Base-by-base conservation (phyloP, 148 eudicot genomes). In the Polygonum maritimum region DNA sequence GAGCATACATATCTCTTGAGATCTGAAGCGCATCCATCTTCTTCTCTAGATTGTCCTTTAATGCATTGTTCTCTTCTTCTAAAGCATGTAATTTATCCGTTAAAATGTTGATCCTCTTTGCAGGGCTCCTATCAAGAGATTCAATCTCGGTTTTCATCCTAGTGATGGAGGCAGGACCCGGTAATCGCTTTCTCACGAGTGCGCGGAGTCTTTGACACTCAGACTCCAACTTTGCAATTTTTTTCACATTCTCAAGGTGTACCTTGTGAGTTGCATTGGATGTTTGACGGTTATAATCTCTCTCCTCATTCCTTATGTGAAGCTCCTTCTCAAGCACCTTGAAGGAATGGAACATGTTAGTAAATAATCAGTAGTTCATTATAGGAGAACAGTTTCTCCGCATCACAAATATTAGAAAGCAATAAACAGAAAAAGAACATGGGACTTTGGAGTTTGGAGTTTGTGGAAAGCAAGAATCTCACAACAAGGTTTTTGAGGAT, bases 131-230 rank as follows among this genome's bases (percentile, higher is more conserved):
- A 31, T 81, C 83, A 55, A 91, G 76, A 31, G 84, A 75, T 77
- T 83, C 85, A 36, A 89, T 94, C 90, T 93, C 93, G 74, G 77
- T 87, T 86, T 88, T 94, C 98, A 94, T 94, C 79, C 89, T 90
- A 16, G 88, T 88, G 76, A 94, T 41, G 52, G 88, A 89, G 74
- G 96, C 92, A 12, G 98, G 97, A 26, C 98, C 96, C 15, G 97
- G 98, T 82, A 92, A 78, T 74, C 94, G 78, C 82, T 92, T 92
- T 40, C 89, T 85, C 47, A 95, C 91, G 60, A 92, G 87, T 69
- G 88, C 75, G 62, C 99, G 96, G 36, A 95, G 85, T 74, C 91
- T 90, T 58, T 95, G 94, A 78, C 97, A 89, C 76, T 95, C 97
- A 2, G 91, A 85, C 81, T 95, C 99, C 73, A 92, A 79, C 79